These are phyloP conservation scores for Cyberlindnera americana DNA, from an alignment of 805 yeast genomes.

Conservation along the genomic window DNA sequence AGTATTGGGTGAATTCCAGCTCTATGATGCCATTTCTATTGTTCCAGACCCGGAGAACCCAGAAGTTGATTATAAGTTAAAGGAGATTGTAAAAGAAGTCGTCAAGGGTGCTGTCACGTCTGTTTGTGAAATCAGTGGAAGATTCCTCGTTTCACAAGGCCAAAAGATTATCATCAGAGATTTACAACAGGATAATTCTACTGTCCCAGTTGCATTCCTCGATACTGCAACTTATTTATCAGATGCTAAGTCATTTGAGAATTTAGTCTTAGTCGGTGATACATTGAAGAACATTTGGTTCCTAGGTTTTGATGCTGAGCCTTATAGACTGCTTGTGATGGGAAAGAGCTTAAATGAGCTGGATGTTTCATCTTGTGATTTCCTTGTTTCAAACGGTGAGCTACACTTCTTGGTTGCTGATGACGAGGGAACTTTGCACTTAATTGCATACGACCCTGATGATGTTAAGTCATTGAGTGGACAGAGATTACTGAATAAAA, in stretches of 20 bases:
- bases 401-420: conserved; percentile 68
- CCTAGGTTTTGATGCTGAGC: conserved; percentile 92
- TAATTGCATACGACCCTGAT: conserved; percentile 88
- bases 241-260: conserved; percentile 80
- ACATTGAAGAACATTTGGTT: conserved; percentile 71
- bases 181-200: conserved; percentile 77
- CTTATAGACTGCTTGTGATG: conserved; percentile 75
- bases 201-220: conserved; percentile 89
- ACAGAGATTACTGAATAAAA: conserved; percentile 62
- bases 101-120: conserved; percentile 82
- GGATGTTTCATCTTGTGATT: conserved; percentile 71
- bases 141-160: conserved; percentile 82
- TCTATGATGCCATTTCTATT: conserved; percentile 74
- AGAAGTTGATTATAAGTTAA: conserved; percentile 75
- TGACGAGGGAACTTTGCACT: conserved; percentile 58
- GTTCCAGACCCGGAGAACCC: conserved; percentile 89
- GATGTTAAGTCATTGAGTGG: conserved; percentile 83
- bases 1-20: conserved; percentile 71
- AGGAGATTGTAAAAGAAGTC: conserved; percentile 66
- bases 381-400: conserved; percentile 67
- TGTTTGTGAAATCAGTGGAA: conserved; percentile 75
- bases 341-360: conserved; percentile 69
- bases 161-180: conserved; percentile 75
- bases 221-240: conserved; percentile 80
- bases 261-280: conserved; percentile 79